Evolutionary conservation across 495 filamentous ascomycete species (phyloP), one percentile per base, ranked within the genome.

Genomic region (Penicillium coffeae): DNA sequence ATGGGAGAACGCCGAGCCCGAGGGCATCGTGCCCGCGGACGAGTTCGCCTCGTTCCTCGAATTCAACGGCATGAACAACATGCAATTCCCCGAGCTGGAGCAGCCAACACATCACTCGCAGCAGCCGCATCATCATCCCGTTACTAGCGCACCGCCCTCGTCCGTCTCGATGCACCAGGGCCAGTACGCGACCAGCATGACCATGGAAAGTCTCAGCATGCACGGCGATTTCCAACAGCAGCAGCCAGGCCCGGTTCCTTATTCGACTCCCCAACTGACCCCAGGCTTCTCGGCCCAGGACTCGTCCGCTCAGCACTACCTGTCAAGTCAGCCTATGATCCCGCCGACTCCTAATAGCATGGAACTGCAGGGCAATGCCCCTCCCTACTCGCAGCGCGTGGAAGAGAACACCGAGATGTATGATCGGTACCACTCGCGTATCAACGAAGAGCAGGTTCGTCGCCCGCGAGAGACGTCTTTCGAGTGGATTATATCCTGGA

Each of bases 331-430:
- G 44, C 70, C 68, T 33, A 84, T 89, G 56, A 85, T 96, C 18
- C 93, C 93, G 7, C 91, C 90, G 8, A 98, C 93, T 1, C 93
- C 93, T 0, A 92, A 91, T 58, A 96, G 93, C 62, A 78, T 92
- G 36, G 90, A 97, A 61, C 77, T 97, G 59, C 88, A 90, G 51
- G 85, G 85, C 12, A 78, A 78, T 41, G 79, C 77, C 8, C 68
- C 72, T 34, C 82, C 84, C 36, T 85, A 82, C 42, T 84, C 83
- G 52, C 70, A 77, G 54, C 76, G 68, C 35, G 74, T 74, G 66
- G 87, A 76, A 61, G 78, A 83, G 46, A 77, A 77, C 32, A 76
- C 83, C 38, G 72, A 82, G 14, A 75, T 88, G 52, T 84, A 88
- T 41, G 85, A 90, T 38, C 76, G 78, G 33, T 32, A 32, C 10